A percentile compares a stretch with the other conserved stretches of the same genome.
Conservation (phyloP, 768 basidiomycete species). For the Ephemerocybe angulata region DNA sequence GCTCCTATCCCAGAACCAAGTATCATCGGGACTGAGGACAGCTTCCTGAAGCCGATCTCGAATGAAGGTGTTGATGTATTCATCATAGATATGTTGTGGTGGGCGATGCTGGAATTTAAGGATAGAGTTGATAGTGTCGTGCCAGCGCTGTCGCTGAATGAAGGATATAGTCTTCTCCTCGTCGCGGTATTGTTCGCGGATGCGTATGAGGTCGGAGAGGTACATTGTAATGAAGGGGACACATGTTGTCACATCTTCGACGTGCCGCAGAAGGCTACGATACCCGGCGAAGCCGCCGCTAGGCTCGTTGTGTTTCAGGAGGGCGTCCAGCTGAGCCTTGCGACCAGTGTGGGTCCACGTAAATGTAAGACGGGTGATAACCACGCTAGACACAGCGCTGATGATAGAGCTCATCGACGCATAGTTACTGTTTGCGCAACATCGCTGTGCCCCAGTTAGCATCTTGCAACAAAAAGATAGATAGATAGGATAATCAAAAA, state of each 20-base stretch:
- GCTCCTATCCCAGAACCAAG: slow-evolving; percentile 56
- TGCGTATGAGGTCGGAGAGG: slow-evolving; percentile 56
- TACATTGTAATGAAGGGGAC: slow-evolving; percentile 68
- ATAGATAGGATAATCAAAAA: slow-evolving; percentile 32
- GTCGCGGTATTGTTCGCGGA: slow-evolving; percentile 48
- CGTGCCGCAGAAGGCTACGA: slow-evolving; percentile 43
- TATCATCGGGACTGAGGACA: slow-evolving; percentile 35
- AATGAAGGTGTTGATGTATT: slow-evolving; percentile 46
- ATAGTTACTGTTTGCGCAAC: slow-evolving; percentile 58
- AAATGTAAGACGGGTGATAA: slow-evolving; percentile 52
- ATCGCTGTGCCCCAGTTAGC: slow-evolving; percentile 46
- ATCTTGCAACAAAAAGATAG: not conserved
- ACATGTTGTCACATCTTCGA: slow-evolving; percentile 47
- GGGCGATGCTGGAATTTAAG: slow-evolving; percentile 52
- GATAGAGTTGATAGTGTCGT: slow-evolving; percentile 51
- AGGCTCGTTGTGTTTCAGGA: slow-evolving; percentile 57
- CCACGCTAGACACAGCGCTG: slow-evolving; percentile 57
- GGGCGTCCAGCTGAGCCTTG: slow-evolving; percentile 45
- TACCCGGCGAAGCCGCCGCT: slow-evolving; percentile 55
- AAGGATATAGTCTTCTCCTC: slow-evolving; percentile 44
- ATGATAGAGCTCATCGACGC: slow-evolving; percentile 66
- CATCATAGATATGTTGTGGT: slow-evolving; percentile 47
- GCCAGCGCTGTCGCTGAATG: slow-evolving; percentile 52
- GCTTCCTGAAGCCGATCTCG: slow-evolving; percentile 40
- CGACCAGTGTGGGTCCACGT: slow-evolving; percentile 66